Percentiles rank a stretch among this genome's conserved stretches.
phyloP scores from a whole-genome alignment of 257 asterid species.

The Solanum verrucosum region DNA sequence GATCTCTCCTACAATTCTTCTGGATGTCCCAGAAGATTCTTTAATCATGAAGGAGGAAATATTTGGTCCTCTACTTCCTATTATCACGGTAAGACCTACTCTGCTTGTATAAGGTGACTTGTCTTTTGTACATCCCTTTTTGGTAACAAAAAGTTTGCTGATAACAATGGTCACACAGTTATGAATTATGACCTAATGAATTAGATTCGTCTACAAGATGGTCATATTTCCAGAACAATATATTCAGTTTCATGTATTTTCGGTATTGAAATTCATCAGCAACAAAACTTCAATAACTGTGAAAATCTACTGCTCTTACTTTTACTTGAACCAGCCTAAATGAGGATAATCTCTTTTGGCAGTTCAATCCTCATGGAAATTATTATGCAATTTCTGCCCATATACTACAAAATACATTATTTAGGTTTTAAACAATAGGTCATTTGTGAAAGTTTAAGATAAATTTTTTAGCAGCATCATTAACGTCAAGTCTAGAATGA shows the following conservation, averaged over 20 bases:
- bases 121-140: not conserved
- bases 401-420: not conserved
- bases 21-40: constrained; percentile 73
- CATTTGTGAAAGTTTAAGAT: not conserved
- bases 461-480: not conserved
- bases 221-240: not conserved
- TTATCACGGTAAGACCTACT: constrained; percentile 48
- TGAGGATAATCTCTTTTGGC: not conserved
- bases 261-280: not conserved
- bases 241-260: not conserved
- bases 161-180: not conserved
- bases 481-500: not conserved
- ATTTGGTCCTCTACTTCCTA: constrained; percentile 86
- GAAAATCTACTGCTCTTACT: not conserved
- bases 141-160: not conserved
- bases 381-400: not conserved
- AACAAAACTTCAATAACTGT: not conserved
- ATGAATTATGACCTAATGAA: not conserved
- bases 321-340: not conserved
- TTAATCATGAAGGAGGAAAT: constrained; percentile 80
- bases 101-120: not conserved
- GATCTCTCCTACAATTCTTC: constrained; percentile 70
- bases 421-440: not conserved
- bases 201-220: not conserved
- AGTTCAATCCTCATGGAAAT: not conserved